A percentile compares a stretch with the other conserved stretches of the same genome.
Evolutionary conservation across 2,329 filamentous ascomycete species (phyloP).

Genomic region (Fusarium irregulare): DNA sequence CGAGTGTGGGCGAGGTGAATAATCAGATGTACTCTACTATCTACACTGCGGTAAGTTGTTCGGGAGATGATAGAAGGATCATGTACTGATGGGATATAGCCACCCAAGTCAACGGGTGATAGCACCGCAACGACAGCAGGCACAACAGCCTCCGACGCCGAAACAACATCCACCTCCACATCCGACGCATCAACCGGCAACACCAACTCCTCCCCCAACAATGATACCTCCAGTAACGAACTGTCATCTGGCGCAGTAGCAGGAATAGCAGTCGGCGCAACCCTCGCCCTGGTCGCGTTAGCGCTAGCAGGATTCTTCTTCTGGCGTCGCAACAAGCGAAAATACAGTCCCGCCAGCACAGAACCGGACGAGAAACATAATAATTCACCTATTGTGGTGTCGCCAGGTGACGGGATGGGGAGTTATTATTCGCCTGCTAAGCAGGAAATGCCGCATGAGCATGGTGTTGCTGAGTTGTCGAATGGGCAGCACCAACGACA

Average conservation of each 20-base stretch:
- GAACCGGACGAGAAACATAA: background rate
- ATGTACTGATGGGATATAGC: background rate
- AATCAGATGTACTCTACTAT: slow-evolving; percentile 50
- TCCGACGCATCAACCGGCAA: background rate
- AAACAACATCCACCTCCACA: background rate
- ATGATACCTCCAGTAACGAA: background rate
- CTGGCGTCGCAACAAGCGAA: slow-evolving; percentile 25
- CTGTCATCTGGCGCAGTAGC: slow-evolving; percentile 25
- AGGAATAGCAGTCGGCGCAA: slow-evolving; percentile 5
- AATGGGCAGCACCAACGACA: slow-evolving; percentile 1
- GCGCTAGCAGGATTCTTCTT: slow-evolving; percentile 16
- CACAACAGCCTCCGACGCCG: background rate
- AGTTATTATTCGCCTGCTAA: background rate
- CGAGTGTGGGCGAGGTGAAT: slow-evolving; percentile 46
- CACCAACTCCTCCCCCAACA: background rate
- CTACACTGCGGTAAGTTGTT: slow-evolving; percentile 26
- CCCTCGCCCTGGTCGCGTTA: slow-evolving; percentile 17
- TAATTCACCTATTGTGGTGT: background rate
- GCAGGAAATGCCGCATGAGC: background rate
- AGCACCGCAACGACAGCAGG: background rate
- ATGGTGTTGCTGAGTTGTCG: background rate
- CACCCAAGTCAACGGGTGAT: slow-evolving; percentile 5
- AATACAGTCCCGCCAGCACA: background rate
- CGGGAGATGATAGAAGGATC: rapidly evolving
- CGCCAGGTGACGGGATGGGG: background rate